Conservation (phyloP, 495 filamentous ascomycete species). For the Darksidea phi region DNA sequence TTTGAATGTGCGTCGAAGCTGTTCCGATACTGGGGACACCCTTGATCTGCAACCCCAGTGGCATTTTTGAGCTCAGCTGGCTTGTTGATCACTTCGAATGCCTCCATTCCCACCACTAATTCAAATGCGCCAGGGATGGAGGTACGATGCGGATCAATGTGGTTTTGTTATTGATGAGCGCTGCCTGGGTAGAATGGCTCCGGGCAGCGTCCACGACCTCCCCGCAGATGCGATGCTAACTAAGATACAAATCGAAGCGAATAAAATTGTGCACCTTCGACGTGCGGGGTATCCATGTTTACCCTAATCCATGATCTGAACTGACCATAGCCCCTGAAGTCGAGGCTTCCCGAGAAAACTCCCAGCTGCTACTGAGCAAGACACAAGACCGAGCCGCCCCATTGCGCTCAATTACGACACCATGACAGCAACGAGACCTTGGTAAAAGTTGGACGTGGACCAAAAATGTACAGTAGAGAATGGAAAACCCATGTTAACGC, state of each 20-base stretch:
- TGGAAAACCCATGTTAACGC: slow-evolving; percentile 1
- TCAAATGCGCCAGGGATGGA: too few species aligned
- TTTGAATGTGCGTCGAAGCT: too few species aligned
- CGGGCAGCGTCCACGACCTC: neutral
- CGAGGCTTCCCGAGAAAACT: slow-evolving; percentile 8
- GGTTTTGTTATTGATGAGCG: too few species aligned
- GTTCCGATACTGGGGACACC: too few species aligned
- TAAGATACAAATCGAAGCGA: neutral
- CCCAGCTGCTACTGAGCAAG: slow-evolving; percentile 3
- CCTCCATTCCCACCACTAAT: too few species aligned
- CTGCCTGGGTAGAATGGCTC: too few species aligned
- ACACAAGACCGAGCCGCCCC: neutral
- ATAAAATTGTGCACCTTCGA: slow-evolving; percentile 21
- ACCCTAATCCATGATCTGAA: slow-evolving; percentile 4
- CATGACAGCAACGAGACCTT: slow-evolving; percentile 7
- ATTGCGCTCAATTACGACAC: neutral
- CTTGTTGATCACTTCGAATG: too few species aligned
- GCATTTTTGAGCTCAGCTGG: too few species aligned
- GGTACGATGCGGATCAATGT: too few species aligned
- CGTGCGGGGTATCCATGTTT: slow-evolving; percentile 32
- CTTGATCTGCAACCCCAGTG: too few species aligned
- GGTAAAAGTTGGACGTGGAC: neutral
- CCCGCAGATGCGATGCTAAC: neutral
- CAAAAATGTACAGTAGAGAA: neutral
- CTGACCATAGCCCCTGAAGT: neutral